Conservation (phyloP, 768 basidiomycete species). For the Leccinum variicolor region DNA sequence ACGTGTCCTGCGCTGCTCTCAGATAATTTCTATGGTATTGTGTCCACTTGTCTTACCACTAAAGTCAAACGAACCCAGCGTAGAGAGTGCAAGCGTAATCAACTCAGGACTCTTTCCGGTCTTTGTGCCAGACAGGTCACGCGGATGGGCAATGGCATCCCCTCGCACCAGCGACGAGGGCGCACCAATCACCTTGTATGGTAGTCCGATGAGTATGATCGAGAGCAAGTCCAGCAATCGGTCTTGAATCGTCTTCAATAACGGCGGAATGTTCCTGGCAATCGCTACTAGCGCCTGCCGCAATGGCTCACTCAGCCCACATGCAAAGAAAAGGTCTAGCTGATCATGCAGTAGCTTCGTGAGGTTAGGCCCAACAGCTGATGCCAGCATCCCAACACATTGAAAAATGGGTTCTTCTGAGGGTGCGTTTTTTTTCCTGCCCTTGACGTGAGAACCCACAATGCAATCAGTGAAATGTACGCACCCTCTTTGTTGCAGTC, state of each 20-base stretch:
- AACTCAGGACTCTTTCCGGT: constrained; percentile 63
- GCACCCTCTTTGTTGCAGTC: constrained; percentile 85
- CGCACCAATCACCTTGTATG: constrained; percentile 86
- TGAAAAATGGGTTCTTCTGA: constrained; percentile 96
- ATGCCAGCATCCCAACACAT: constrained; percentile 94
- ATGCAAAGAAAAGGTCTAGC: constrained; percentile 93
- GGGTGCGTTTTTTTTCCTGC: constrained; percentile 83
- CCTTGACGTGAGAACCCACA: not conserved
- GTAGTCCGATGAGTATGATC: constrained; percentile 72
- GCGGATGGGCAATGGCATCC: constrained; percentile 46
- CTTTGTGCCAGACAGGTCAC: constrained; percentile 52
- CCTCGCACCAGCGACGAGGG: constrained; percentile 58
- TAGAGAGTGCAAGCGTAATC: constrained; percentile 79
- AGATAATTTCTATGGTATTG: constrained; percentile 4
- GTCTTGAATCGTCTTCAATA: constrained; percentile 92
- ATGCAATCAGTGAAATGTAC: constrained; percentile 11
- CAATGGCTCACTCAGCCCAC: constrained; percentile 87
- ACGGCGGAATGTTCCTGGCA: constrained; percentile 81
- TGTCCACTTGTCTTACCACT: constrained; percentile 52
- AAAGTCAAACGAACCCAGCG: constrained; percentile 92
- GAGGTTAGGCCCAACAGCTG: constrained; percentile 92
- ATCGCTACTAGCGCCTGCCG: constrained; percentile 82
- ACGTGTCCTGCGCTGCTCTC: constrained; percentile 62
- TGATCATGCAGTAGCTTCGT: constrained; percentile 96
- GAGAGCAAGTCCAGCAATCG: constrained; percentile 87